These are phyloP conservation scores for Candida sakaeoensis DNA, from an alignment of 805 yeast species.

Conservation along the genomic window DNA sequence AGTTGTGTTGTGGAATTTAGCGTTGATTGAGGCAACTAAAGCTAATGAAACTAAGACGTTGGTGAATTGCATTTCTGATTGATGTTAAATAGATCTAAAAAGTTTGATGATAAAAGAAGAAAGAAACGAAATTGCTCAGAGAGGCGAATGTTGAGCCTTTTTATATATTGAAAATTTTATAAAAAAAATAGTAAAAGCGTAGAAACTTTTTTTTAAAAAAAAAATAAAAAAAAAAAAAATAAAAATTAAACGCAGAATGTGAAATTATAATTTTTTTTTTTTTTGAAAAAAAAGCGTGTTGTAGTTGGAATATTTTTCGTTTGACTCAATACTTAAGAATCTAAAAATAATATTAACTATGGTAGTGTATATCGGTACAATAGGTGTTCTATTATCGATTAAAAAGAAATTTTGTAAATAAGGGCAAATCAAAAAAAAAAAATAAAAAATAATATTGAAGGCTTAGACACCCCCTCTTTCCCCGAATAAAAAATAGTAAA, in stretches of 20 bases:
- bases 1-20: conserved; percentile 8
- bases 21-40: conserved; percentile 9
- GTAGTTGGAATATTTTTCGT: too few species aligned
- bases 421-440: background rate
- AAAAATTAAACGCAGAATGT: conserved; percentile 6
- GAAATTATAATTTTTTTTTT: conserved; percentile 3
- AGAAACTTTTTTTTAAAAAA: conserved; percentile 4
- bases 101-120: background rate
- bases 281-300: background rate
- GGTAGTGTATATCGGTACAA: background rate
- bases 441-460: background rate
- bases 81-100: background rate
- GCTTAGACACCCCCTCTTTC: background rate
- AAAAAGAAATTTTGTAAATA: background rate
- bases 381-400: too few species aligned
- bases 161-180: background rate
- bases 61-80: conserved; percentile 9
- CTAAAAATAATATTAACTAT: too few species aligned
- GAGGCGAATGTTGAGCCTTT: conserved; percentile 5
- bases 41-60: conserved; percentile 10
- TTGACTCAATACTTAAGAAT: background rate
- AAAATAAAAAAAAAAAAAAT: conserved; percentile 1
- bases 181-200: background rate
- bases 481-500: background rate
- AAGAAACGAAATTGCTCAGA: background rate